Conservation (phyloP, 331 rosid genomes). For the Erythrophleum ivorense region DNA sequence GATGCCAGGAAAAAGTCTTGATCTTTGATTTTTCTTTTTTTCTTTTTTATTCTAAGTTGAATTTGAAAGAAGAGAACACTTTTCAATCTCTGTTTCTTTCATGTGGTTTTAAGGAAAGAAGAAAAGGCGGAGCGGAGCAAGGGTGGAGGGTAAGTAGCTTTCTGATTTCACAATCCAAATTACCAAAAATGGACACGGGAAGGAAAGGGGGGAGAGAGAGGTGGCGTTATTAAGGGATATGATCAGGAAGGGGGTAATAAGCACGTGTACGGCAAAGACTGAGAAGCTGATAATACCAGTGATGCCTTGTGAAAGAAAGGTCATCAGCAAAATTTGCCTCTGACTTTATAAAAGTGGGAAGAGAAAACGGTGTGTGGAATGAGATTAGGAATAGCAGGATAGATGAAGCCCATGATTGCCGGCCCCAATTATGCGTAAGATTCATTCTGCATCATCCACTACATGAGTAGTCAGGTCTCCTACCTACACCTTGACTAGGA, state of each 20-base stretch:
- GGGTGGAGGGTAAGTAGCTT: too few species aligned
- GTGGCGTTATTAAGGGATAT: neutral
- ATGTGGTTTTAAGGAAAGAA: too few species aligned
- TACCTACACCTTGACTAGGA: neutral
- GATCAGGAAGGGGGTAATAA: neutral
- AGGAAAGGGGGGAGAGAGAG: neutral
- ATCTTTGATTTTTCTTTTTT: too few species aligned
- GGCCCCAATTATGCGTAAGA: conserved; percentile 22
- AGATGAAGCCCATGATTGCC: conserved; percentile 36
- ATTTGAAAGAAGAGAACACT: too few species aligned
- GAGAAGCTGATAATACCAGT: conserved; percentile 18
- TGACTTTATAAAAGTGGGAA: conserved; percentile 39
- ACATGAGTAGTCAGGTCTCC: too few species aligned
- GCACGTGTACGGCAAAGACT: conserved; percentile 44
- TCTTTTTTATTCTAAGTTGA: too few species aligned
- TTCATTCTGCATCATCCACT: neutral
- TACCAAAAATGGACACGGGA: neutral
- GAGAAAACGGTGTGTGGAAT: neutral
- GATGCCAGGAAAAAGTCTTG: neutral
- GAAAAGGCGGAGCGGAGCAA: too few species aligned
- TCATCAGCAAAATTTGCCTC: conserved; percentile 27
- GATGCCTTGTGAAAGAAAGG: neutral
- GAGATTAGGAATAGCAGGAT: conserved; percentile 41
- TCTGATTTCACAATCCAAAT: too few species aligned
- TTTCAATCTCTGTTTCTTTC: too few species aligned